A percentile compares a stretch with the other conserved stretches of the same genome.
Evolutionary conservation across 2,329 filamentous ascomycete species (phyloP).

Genomic region (Magnaporthiopsis poae): DNA sequence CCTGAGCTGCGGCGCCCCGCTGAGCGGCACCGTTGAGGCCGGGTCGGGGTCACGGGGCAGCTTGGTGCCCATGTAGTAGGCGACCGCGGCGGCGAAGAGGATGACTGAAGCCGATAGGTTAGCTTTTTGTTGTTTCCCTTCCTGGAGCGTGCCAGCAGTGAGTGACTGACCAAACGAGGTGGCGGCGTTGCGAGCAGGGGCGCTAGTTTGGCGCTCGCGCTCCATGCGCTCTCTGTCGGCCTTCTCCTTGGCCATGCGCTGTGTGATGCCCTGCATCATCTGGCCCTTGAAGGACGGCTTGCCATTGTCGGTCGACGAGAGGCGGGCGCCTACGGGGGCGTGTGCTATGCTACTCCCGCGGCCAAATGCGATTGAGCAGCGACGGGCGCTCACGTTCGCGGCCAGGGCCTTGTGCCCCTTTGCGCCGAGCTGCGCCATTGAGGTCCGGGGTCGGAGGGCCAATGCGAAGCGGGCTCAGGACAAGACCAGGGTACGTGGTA

Average conservation of each 20-base stretch:
- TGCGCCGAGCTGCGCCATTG: slow-evolving; percentile 8
- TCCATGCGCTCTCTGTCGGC: slow-evolving; percentile 36
- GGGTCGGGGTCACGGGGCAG: slow-evolving; percentile 40
- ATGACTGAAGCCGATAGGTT: slow-evolving; percentile 30
- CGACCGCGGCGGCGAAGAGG: slow-evolving; percentile 38
- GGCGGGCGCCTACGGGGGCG: slow-evolving; percentile 9
- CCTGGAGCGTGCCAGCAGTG: neutral
- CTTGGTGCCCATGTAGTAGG: slow-evolving; percentile 51
- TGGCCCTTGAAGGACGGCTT: slow-evolving; percentile 39
- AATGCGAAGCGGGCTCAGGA: no score
- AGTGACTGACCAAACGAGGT: slow-evolving; percentile 36
- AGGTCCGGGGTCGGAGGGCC: no score
- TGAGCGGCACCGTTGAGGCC: slow-evolving; percentile 50
- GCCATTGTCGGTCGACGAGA: slow-evolving; percentile 11
- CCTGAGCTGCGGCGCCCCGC: slow-evolving; percentile 36
- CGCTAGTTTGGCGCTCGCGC: slow-evolving; percentile 27
- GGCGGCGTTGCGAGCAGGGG: slow-evolving; percentile 31
- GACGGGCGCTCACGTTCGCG: slow-evolving; percentile 1
- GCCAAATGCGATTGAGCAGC: neutral
- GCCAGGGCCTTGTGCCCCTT: slow-evolving; percentile 8
- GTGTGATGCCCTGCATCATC: slow-evolving; percentile 42
- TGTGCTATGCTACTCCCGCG: neutral
- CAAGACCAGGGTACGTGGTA: no score
- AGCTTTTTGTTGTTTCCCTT: neutral
- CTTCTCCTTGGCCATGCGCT: slow-evolving; percentile 39